Base-by-base conservation (phyloP, 2,329 filamentous ascomycete species). In the Monosporascus ibericus region DNA sequence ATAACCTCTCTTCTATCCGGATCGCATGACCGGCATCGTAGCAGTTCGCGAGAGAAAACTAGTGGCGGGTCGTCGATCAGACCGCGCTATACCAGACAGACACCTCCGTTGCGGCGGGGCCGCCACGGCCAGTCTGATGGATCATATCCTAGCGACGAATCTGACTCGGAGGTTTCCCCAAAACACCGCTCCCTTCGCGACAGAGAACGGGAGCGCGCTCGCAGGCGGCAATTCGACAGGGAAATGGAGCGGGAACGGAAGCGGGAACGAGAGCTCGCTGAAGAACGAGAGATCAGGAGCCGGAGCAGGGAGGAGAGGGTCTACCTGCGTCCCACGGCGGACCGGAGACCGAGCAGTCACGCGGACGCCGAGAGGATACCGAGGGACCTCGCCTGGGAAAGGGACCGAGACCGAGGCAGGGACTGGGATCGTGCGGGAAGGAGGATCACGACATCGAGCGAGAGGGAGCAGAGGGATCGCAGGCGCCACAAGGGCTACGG, bases 331-430 rank as follows among this genome's bases (percentile, higher is more conserved):
- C 65, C 66, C 14, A 48, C 49, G 6, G 27, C 57, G 25, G 57
- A 52, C n/a, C 59, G 64, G 40, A 58, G 66, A 48, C 61, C 65
- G 2, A 68, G 65, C 47, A 68, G 66, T 47, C 65, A 67, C 30
- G 56, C 62, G 4, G 66, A 68, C 48, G 46, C 60, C 11, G 66
- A 65, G 7, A 64, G 62, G 60, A 64, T 65, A 48, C 49, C 55
- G 9, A 59, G 60, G 34, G 61, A 64, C 34, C 52, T 62, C 36
- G 57, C 55, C 17, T 59, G 60, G 30, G 60, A 58, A 17, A 56
- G 60, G 52, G 67, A 71, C 6, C 55, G 60, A 48, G 66, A 67
- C 24, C 60, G 67, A 58, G 59, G 56, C 8, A 6, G 40, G 4
- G 42, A 30, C 18, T 14, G 24, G 24, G 27, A 34, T 34, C 30